Percentiles rank a stretch among this genome's conserved stretches.
Evolutionary conservation across 2,329 filamentous ascomycete genomes (phyloP).

Genomic region (Microcera coccophila): DNA sequence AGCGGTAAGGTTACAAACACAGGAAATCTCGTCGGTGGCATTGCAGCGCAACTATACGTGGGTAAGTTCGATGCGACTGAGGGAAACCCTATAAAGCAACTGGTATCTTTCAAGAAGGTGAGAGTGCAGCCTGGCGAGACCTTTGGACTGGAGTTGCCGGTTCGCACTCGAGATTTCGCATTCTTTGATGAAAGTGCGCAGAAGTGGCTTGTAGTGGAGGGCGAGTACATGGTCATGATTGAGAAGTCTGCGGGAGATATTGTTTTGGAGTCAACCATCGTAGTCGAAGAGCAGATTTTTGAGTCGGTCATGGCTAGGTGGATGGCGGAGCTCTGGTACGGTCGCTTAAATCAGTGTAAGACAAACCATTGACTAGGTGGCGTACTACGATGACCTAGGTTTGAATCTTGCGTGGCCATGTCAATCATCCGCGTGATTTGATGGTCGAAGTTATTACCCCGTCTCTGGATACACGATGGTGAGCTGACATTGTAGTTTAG

Average conservation of each 20-base stretch:
- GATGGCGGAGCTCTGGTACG: no score
- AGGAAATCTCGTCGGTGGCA: constrained; percentile 46
- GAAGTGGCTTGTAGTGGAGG: constrained; percentile 27
- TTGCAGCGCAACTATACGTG: constrained; percentile 55
- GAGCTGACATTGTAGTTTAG: no score
- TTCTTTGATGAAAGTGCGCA: constrained; percentile 26
- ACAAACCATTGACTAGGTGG: no score
- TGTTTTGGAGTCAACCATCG: constrained; percentile 18
- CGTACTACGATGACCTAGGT: no score
- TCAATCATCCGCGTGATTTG: no score
- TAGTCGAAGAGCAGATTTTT: constrained; percentile 20
- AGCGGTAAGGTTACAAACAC: constrained; percentile 56
- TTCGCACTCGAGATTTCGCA: constrained; percentile 24
- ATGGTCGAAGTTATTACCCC: no score
- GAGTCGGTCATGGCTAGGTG: no score
- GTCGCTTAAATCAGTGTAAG: no score
- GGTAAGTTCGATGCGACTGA: constrained; percentile 19
- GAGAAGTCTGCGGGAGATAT: constrained; percentile 25
- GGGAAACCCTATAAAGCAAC: constrained; percentile 50
- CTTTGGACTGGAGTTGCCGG: constrained; percentile 19
- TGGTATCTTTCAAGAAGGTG: constrained; percentile 65
- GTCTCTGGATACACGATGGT: no score
- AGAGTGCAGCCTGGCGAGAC: constrained; percentile 25
- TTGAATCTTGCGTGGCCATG: no score
- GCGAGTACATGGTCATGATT: constrained; percentile 28